Base-by-base conservation (phyloP, 306 rosid species). In the Corylus heterophylla region DNA sequence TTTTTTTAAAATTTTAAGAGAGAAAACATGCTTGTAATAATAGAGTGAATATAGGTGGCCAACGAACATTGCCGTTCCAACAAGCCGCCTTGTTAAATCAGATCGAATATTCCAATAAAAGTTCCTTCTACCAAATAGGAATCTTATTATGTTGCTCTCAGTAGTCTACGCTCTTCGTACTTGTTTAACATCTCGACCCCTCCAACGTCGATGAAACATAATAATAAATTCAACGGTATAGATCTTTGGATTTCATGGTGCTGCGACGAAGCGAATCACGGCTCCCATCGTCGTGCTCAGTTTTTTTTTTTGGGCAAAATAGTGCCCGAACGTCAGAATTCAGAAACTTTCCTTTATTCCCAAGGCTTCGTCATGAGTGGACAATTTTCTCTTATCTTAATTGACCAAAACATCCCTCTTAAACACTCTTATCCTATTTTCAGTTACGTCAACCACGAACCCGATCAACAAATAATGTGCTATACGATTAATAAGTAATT, bases 81-180 rank as follows among this genome's bases (percentile, higher is more conserved):
- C 22, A 13, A 20, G 63, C 62, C 27, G 75, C 47, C 55, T 12
- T 52, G 20, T 55, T 16, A 27, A 42, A 52, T 54, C 10, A 66
- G 75, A 63, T 37, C 3, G 27, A 7, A 74, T 58, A 83, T 79
- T 78, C 83, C 80, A 51, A 66, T 12, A 61, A 61, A 75, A 83
- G 63, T 51, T 71, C 74, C 17, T 51, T 74, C 48, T 74, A 1
- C 4, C 66, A 31, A 25, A 2, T 16, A 3, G 70, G 9, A 50
- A 69, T 4, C 18, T 17, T 61, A 31, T 13, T 14, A 47, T 61
- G 66, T 8, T 25, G 16, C 31, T 1, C 31, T 1, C 25, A 8
- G 31, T 22, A 7, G 27, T 1, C 31, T 12, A 10, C 4, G 4
- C 37, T n/a, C 49, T 44, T n/a, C 22, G 12, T 55, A n/a, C 8